Percentiles rank a stretch among this genome's conserved stretches.
These are phyloP conservation scores for Bipolaris oryzae DNA, from an alignment of 2,329 filamentous ascomycete species.

Conservation along the genomic window DNA sequence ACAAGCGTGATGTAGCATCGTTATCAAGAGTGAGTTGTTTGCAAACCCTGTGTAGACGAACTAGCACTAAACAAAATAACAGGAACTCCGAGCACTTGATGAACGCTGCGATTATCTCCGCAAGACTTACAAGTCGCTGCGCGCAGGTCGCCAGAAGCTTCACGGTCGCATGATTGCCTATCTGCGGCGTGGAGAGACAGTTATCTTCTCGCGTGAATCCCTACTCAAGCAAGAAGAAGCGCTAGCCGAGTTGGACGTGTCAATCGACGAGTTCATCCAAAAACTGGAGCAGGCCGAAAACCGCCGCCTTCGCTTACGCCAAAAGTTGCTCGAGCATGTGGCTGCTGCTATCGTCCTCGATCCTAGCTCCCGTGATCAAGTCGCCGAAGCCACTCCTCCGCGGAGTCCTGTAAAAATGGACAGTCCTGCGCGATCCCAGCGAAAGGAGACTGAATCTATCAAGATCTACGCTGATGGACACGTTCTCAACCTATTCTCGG, in stretches of 20 bases:
- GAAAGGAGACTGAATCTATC: conserved; percentile 51
- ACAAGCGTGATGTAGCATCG: conserved; percentile 49
- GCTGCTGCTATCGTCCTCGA: conserved; percentile 64
- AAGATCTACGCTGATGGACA: conserved; percentile 53
- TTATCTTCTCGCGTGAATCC: conserved; percentile 74
- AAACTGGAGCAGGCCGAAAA: conserved; percentile 85
- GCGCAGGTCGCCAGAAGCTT: conserved; percentile 76
- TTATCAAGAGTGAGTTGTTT: conserved; percentile 63
- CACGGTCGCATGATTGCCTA: conserved; percentile 79
- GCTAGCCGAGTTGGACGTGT: conserved; percentile 74
- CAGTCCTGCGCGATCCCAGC: conserved; percentile 40
- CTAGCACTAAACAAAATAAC: conserved; percentile 30
- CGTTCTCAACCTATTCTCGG: conserved; percentile 50
- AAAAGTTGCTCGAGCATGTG: conserved; percentile 82
- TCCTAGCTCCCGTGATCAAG: conserved; percentile 34
- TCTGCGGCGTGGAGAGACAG: conserved; percentile 71
- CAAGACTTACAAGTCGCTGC: conserved; percentile 75
- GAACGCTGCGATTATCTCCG: conserved; percentile 79
- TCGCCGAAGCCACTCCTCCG: conserved; percentile 47
- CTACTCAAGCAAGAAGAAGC: conserved; percentile 82
- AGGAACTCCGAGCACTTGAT: conserved; percentile 78
- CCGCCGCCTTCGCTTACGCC: conserved; percentile 72
- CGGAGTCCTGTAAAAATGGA: conserved; percentile 48
- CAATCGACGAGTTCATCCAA: conserved; percentile 79
- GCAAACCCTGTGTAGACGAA: neutral